Evolutionary conservation across 2,329 filamentous ascomycete genomes (phyloP), one percentile per base, ranked within the genome.

Genomic region (Aspergillus fumigatus): DNA sequence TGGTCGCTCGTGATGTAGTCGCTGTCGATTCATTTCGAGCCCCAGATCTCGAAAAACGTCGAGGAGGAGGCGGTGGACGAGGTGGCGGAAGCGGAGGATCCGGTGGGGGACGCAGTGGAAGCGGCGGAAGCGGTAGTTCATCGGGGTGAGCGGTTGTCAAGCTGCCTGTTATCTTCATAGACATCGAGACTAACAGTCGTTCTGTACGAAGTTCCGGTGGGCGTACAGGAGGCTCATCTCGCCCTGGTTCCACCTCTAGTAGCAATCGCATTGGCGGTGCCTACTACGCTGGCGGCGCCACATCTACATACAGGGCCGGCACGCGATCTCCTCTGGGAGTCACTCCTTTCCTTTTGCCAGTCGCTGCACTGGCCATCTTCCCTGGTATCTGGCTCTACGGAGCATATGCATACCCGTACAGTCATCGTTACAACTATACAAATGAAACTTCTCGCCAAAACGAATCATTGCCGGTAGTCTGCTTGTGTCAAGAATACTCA

Each of bases 201-300:
- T 11, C 21, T 19, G 29, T 32, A 4, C 50, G 17, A 26, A 65
- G 69, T 9, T 60, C 64, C 9, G 54, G 51, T 10, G 67, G 65
- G 60, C 71, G 71, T 52, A 51, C 50, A 4, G 70, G 71, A 45
- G 73, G 72, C n/a, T 57, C 66, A 25, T 25, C 41, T 21, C 9
- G 21, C 19, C 7, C 40, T 19, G 40, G 40, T 43, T 43, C 40
- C 43, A 47, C 19, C 23, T 47, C 43, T 23, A 23, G 43, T 23
- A 25, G 10, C 19, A 70, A 68, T 40, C 57, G 55, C 41, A 54
- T 59, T 21, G 75, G 78, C 40, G 80, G 80, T 10, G 69, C 67
- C 40, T 83, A 79, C 67, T 87, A 86, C 61, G 77, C 78, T 4
- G 82, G 82, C 19, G 84, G 84, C 50, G 77, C 82, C 1, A 59